Evolutionary conservation across 1,284 basidiomycete genomes (phyloP), one percentile per base, ranked within the genome.

Genomic region (Macrocystidia cucumis): DNA sequence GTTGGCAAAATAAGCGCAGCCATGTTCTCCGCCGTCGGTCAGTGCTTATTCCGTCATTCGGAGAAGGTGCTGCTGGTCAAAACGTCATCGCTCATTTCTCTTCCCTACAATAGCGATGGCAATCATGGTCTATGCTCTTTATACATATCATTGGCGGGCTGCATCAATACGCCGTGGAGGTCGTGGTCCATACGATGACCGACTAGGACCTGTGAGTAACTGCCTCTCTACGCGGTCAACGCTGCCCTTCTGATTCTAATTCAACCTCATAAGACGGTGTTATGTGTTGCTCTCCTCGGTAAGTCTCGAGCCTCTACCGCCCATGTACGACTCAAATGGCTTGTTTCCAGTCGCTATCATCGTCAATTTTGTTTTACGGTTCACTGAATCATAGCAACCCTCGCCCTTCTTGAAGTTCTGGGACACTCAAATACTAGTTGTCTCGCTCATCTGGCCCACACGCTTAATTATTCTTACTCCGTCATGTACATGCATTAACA

Each of bases 91-190:
- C n/a, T n/a, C n/a, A n/a, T n/a, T n/a, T n/a, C n/a, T n/a, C n/a
- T n/a, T n/a, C n/a, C n/a, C n/a, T 32, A 12, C 16, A 29, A 3
- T 50, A 95, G 93, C 95, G 26, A 90, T 97, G 79, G 88, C 79
- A 9, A 91, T 97, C 46, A 98, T 98, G 95, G 58, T 91, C 20
- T 98, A 97, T 58, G 95, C 96, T 1, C 65, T 98, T 12, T 85
- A 87, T 47, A 91, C 91, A 28, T 98, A 93, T 59, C 93, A 98
- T 60, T 93, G 92, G 89, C 81, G 95, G 49, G 96, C 95, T 9
- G 73, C 78, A 19, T 91, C 92, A 14, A 99, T 99, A 54, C 79
- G 93, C 34, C 74, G 80, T 39, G 86, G 93, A 30, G 91, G 92
- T 9, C 78, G 87, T 35, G 95, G 92, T 14, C 93, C 95, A 2